A percentile compares a stretch with the other conserved stretches of the same genome.
Conservation (phyloP, 2,329 filamentous ascomycete species). For the Claviceps digitariae region DNA sequence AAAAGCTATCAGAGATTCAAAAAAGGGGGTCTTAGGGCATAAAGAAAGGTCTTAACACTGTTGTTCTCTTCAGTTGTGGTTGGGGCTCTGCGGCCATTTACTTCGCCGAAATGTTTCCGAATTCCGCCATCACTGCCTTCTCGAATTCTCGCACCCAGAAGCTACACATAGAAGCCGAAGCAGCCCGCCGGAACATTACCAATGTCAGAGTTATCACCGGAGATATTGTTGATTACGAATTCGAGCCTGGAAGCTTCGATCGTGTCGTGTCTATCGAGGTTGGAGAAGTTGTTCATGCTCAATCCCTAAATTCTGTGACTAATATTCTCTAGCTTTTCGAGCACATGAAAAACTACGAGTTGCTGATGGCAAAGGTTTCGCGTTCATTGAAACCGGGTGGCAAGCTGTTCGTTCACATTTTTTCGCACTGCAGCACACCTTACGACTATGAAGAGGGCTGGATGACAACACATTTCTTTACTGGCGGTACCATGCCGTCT, state of each 20-base stretch:
- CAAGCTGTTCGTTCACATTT: slow-evolving; percentile 58
- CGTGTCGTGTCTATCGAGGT: slow-evolving; percentile 52
- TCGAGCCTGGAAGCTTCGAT: slow-evolving; percentile 43
- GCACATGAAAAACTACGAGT: slow-evolving; percentile 65
- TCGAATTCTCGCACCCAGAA: slow-evolving; percentile 59
- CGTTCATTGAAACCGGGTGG: slow-evolving; percentile 46
- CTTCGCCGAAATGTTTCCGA: slow-evolving; percentile 51
- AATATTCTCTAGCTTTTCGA: slow-evolving; percentile 44
- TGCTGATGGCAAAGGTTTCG: slow-evolving; percentile 49
- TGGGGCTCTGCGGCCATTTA: slow-evolving; percentile 55
- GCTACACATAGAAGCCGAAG: slow-evolving; percentile 48
- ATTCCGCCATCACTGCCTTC: slow-evolving; percentile 49
- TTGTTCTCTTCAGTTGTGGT: slow-evolving; percentile 36
- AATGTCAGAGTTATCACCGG: slow-evolving; percentile 54
- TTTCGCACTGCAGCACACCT: slow-evolving; percentile 48
- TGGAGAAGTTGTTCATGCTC: not conserved
- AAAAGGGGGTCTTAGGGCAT: not conserved
- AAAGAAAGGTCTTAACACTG: not conserved
- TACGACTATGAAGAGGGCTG: slow-evolving; percentile 61
- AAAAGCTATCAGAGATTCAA: not conserved
- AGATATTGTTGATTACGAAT: slow-evolving; percentile 53
- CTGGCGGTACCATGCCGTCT: slow-evolving; percentile 58
- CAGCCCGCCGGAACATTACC: slow-evolving; percentile 37
- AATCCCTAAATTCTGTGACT: not conserved
- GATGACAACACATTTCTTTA: slow-evolving; percentile 65